Conservation (phyloP, 306 rosid species). For the Sindora glabra region DNA sequence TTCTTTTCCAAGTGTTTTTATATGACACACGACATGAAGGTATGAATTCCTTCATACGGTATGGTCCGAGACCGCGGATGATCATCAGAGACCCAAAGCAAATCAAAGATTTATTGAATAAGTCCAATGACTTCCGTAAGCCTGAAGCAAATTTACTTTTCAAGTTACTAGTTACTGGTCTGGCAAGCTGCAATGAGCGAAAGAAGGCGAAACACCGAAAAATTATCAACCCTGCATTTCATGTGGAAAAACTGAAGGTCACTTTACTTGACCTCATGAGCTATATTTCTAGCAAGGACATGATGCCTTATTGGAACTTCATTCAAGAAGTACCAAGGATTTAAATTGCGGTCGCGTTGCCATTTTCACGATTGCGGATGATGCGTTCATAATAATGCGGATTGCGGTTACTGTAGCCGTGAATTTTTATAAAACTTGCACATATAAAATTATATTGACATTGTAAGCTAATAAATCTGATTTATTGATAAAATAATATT, state of each 20-base stretch:
- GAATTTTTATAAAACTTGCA: too few species aligned
- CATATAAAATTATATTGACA: too few species aligned
- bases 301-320: not conserved
- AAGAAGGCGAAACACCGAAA: slow-evolving; percentile 33
- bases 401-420: too few species aligned
- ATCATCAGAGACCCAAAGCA: slow-evolving; percentile 11
- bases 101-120: not conserved
- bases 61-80: slow-evolving; percentile 11
- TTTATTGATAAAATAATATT: too few species aligned
- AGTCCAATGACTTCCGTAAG: slow-evolving; percentile 2
- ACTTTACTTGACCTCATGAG: not conserved
- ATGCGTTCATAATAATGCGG: too few species aligned
- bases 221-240: slow-evolving; percentile 34
- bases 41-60: too few species aligned
- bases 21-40: not conserved
- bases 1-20: too few species aligned
- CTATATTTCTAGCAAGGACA: not conserved
- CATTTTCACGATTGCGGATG: too few species aligned
- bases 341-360: too few species aligned
- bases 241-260: slow-evolving; percentile 31
- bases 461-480: too few species aligned
- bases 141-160: not conserved
- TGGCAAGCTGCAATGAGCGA: not conserved
- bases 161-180: not conserved
- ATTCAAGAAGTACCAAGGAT: too few species aligned